Evolutionary conservation across 129 eudicot species (phyloP).

Genomic region (Lactuca saligna): DNA sequence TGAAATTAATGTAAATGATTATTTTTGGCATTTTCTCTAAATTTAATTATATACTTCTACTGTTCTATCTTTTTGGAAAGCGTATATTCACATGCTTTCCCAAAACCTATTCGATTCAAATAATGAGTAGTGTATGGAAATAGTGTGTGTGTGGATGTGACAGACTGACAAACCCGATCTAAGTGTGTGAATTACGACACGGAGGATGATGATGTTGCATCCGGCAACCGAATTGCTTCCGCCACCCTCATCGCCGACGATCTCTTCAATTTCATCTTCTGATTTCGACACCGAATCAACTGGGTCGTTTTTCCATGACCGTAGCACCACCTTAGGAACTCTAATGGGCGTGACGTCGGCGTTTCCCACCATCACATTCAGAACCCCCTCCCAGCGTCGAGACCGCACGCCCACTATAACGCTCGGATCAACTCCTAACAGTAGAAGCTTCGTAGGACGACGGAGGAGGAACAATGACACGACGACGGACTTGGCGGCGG

Average conservation of each 20-base stretch:
- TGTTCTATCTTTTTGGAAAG: not conserved
- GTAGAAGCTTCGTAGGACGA: conserved; percentile 16
- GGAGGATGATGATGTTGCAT: conserved; percentile 40
- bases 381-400: conserved; percentile 54
- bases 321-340: conserved; percentile 71
- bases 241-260: conserved; percentile 57
- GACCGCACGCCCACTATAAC: conserved; percentile 25
- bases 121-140: not conserved
- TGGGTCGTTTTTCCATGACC: conserved; percentile 80
- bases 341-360: conserved; percentile 57
- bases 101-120: not conserved
- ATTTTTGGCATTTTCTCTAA: too few relatives aligned
- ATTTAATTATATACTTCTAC: not conserved
- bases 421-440: conserved; percentile 2
- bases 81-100: conserved; percentile 8
- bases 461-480: conserved; percentile 35
- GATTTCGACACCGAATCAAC: conserved; percentile 83
- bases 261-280: conserved; percentile 72
- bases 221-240: conserved; percentile 48
- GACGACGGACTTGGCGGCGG: conserved; percentile 29
- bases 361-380: conserved; percentile 50
- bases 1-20: too few relatives aligned
- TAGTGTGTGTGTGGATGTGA: conserved; percentile 11
- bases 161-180: conserved; percentile 17
- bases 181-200: conserved; percentile 7